A percentile compares a stretch with the other conserved stretches of the same genome.
These are phyloP conservation scores for Polysphondylium violaceum DNA, from an alignment of 78 protist species.

Conservation along the genomic window DNA sequence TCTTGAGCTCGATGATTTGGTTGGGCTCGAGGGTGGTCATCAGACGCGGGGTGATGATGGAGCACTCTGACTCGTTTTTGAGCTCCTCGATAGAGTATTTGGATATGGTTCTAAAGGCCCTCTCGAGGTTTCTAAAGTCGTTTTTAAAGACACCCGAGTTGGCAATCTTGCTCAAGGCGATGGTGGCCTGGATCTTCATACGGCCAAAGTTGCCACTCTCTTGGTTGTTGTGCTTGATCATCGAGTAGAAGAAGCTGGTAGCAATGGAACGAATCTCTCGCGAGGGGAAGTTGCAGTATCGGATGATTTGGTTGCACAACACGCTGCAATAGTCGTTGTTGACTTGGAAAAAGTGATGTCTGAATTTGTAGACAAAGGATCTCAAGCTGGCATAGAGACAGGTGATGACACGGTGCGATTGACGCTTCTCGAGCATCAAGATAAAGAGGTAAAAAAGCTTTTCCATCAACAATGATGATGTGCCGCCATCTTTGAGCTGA, in stretches of 20 bases:
- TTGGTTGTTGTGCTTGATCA: conserved; percentile 55
- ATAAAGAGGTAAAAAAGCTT: conserved; percentile 18
- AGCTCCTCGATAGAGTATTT: not conserved
- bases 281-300: conserved; percentile 41
- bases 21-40: not conserved
- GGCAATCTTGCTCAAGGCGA: conserved; percentile 53
- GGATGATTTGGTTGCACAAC: conserved; percentile 29
- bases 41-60: not conserved
- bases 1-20: not conserved
- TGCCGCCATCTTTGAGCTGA: not conserved
- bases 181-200: conserved; percentile 70
- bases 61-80: not conserved
- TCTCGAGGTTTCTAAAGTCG: conserved; percentile 20
- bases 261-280: conserved; percentile 4
- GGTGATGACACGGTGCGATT: conserved; percentile 52
- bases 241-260: conserved; percentile 47
- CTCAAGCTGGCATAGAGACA: conserved; percentile 25
- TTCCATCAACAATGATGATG: conserved; percentile 17
- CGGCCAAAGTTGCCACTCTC: conserved; percentile 79
- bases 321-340: conserved; percentile 37
- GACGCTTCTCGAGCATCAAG: not conserved
- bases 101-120: conserved; percentile 10
- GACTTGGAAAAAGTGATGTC: conserved; percentile 43
- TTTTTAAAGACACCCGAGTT: not conserved
- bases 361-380: conserved; percentile 57